Evolutionary conservation across 1,284 basidiomycete genomes (phyloP), one percentile per base, ranked within the genome.

Genomic region (Sutorius eximius): DNA sequence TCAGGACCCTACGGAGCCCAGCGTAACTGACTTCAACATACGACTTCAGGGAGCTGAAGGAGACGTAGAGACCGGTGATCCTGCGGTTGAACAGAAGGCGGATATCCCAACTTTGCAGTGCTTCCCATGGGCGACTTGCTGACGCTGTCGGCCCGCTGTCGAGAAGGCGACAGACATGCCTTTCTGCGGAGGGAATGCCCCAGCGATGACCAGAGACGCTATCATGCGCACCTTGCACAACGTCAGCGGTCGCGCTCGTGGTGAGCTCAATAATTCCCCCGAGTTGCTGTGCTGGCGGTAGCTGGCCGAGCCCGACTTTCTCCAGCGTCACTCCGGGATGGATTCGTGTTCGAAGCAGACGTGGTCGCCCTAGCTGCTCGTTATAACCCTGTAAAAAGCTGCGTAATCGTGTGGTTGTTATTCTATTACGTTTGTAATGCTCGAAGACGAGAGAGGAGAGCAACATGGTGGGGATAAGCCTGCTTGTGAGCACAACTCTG

Each of bases 1-100:
- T 99, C 65, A 98, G 71, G 40, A 98, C 96, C 79, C 98, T 98
- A 64, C 93, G 85, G 75, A 98, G 93, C 0, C 95, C 97, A 0
- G 92, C 92, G 67, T 93, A 82, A 73, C 99, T 99, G 52, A 98
- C 80, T 64, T 98, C 92, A 47, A 95, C 87, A 63, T 95, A 99
- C 18, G 94, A 91, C 70, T 84, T 85, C 53, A 98, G 80, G 34
- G 91, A 89, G n/a, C 88, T 89, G 45, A 90, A 79, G 2, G 86
- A 80, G 40, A 95, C 87, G 71, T 92, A 98, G n/a, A 95, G 78
- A 45, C 82, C 87, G 1, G 92, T 92, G 56, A 98, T 94, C 59
- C 89, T 81, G 57, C 94, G 86, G 76, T 98, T 98, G 81, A 92
- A 94, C 29, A 96, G 80, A 50, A 98, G 82, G 37, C 94, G 86